Base-by-base conservation (phyloP, 352 stramenopile genomes). In the Phytophthora colocasiae region DNA sequence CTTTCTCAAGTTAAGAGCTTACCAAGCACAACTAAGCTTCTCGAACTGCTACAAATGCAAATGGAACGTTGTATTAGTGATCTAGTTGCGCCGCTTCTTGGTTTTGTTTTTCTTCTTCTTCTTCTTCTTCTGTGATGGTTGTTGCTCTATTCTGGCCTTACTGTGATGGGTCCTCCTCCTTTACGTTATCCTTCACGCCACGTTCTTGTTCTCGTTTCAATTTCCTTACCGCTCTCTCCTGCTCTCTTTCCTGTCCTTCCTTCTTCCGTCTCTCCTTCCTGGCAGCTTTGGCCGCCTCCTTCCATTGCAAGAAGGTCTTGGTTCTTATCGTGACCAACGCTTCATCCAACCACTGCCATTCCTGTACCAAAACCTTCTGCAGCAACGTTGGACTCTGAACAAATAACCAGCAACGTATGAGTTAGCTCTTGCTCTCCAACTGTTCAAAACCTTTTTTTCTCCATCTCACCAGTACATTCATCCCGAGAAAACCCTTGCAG, bases 401-500 rank as follows among this genome's bases (percentile, higher is more conserved):
- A 36, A 36, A 12, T 36, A 36, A 12, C 11, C 31, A 36, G 26
- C 12, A 61, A 31, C 69, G 80, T n/a, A 38, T 40, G 71, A 4
- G 24, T 63, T 12, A 51, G n/a, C 3, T 0, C 7, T 22, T 27
- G 24, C 47, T 36, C 19, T 49, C 38, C 17, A 53, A 40, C 36
- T 56, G 38, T 55, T 41, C 8, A 19, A 22, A 3, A 43, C n/a
- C 26, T 10, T 17, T 31, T 43, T 4, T n/a, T 51, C 9, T 53
- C 36, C 54, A 27, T 65, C 78, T 34, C 65, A 92, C 85, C 75
- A 95, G 60, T 26, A 93, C 72, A 53, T 92, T 87, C 81, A 95
- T 92, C 60, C 93, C 87, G 29, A 89, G 58, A 43, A 95, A 92
- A 0, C 83, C 83, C 44, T 86, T 92, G 74, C 81, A 90, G 4